Percentiles rank a stretch among this genome's conserved stretches.
phyloP scores from a whole-genome alignment of 1,284 basidiomycete species.

The Anthracocystis walkeri region DNA sequence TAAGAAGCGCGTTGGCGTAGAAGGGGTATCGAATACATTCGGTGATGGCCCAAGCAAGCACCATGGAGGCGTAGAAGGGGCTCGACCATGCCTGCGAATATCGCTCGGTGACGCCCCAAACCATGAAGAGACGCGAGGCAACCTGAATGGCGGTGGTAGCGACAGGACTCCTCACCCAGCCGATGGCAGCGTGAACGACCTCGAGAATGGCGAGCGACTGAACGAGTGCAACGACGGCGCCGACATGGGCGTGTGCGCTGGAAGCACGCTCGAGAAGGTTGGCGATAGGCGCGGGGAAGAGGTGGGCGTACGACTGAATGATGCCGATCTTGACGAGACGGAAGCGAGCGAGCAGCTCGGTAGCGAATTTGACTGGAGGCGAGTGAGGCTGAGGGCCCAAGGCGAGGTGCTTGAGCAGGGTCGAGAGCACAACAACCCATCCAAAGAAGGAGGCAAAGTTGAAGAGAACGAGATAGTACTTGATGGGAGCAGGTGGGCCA shows the following conservation, averaged over 20 bases:
- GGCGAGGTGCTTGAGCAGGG: slow-evolving; percentile 59
- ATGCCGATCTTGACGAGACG: slow-evolving; percentile 51
- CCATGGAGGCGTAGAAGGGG: slow-evolving; percentile 89
- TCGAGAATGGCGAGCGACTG: slow-evolving; percentile 63
- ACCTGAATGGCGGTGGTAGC: slow-evolving; percentile 88
- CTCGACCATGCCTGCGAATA: slow-evolving; percentile 71
- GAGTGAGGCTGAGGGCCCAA: slow-evolving; percentile 49
- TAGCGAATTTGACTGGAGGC: slow-evolving; percentile 33
- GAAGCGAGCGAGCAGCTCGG: slow-evolving; percentile 45
- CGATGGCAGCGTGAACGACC: slow-evolving; percentile 79
- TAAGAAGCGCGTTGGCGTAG: slow-evolving; percentile 79
- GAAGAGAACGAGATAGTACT: slow-evolving; percentile 54
- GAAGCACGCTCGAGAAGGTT: slow-evolving; percentile 52
- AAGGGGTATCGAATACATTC: slow-evolving; percentile 93
- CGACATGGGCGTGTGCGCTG: slow-evolving; percentile 54
- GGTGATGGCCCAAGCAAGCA: slow-evolving; percentile 91
- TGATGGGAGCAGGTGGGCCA: slow-evolving; percentile 39
- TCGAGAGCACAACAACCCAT: slow-evolving; percentile 58
- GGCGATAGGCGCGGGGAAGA: slow-evolving; percentile 45
- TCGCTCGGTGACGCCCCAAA: slow-evolving; percentile 76
- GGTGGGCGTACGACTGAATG: slow-evolving; percentile 44
- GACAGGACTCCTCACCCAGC: slow-evolving; percentile 87
- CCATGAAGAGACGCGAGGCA: slow-evolving; percentile 82
- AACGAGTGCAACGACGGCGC: slow-evolving; percentile 54
- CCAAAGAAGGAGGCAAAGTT: slow-evolving; percentile 64